Percentiles rank a stretch among this genome's conserved stretches.
These are phyloP conservation scores for Helotiales sp. DNA, from an alignment of 2,329 filamentous ascomycete genomes.

Conservation along the genomic window DNA sequence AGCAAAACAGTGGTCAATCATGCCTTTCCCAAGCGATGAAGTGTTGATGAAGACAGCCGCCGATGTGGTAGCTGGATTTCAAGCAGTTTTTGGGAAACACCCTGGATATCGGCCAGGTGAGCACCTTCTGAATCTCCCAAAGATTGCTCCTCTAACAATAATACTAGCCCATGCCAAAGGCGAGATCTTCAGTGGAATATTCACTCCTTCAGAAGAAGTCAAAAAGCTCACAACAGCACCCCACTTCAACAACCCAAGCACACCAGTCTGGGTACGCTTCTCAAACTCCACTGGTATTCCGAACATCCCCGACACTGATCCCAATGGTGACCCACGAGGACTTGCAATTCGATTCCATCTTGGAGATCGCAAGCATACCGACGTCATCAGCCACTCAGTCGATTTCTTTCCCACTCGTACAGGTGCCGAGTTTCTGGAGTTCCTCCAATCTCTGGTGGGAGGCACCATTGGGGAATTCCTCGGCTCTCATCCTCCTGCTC, in stretches of 20 bases:
- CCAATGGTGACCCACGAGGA: slow-evolving; percentile 54
- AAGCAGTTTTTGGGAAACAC: slow-evolving; percentile 48
- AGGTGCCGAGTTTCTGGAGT: slow-evolving; percentile 56
- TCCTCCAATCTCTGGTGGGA: slow-evolving; percentile 51
- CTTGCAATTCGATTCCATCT: slow-evolving; percentile 56
- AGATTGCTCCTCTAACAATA: slow-evolving; percentile 10
- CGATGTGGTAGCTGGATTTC: slow-evolving; percentile 46
- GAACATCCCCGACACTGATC: slow-evolving; percentile 53
- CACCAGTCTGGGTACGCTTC: slow-evolving; percentile 53
- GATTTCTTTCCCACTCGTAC: slow-evolving; percentile 57
- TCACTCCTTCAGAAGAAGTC: slow-evolving; percentile 53
- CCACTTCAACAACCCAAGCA: slow-evolving; percentile 53
- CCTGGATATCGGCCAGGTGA: slow-evolving; percentile 49
- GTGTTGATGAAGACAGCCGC: slow-evolving; percentile 46
- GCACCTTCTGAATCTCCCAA: neutral
- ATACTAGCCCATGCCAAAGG: slow-evolving; percentile 59
- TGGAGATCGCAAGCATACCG: slow-evolving; percentile 55
- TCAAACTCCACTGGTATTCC: slow-evolving; percentile 57
- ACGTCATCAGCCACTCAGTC: slow-evolving; percentile 59
- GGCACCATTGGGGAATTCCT: slow-evolving; percentile 49
- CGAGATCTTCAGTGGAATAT: slow-evolving; percentile 55
- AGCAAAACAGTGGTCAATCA: no score
- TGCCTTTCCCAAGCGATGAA: slow-evolving; percentile 52
- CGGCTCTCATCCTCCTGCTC: slow-evolving; percentile 51
- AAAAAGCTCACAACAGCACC: slow-evolving; percentile 51